phyloP scores from a whole-genome alignment of 2,329 filamentous ascomycete species.

The Paecilomyces fulvus region DNA sequence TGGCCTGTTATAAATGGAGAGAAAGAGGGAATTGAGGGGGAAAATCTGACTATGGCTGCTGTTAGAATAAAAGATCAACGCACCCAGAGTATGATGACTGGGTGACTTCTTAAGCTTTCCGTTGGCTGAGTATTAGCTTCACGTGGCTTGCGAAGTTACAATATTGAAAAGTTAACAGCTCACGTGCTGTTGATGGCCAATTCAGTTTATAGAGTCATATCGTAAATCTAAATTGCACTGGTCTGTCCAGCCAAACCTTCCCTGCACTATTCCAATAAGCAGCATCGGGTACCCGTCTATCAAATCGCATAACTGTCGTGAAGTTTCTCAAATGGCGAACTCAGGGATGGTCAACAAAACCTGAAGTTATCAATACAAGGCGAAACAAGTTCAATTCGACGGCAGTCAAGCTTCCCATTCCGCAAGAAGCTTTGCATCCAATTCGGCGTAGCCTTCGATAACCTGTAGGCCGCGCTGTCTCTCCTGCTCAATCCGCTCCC shows the following conservation, averaged over 20 bases:
- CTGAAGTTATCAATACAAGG: not conserved
- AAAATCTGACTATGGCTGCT: not conserved
- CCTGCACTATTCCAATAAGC: not conserved
- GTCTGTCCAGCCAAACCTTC: not conserved
- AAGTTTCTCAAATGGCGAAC: not conserved
- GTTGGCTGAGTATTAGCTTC: not conserved
- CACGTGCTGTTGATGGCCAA: not conserved
- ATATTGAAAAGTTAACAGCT: not conserved
- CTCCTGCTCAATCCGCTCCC: constrained; percentile 53
- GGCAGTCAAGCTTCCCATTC: constrained; percentile 28
- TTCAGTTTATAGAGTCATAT: not conserved
- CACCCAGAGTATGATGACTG: not conserved
- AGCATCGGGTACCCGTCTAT: not conserved
- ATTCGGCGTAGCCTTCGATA: constrained; percentile 45
- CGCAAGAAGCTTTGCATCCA: constrained; percentile 45
- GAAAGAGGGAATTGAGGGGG: too few species aligned
- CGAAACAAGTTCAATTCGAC: not conserved
- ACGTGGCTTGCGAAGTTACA: not conserved
- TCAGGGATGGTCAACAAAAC: not conserved
- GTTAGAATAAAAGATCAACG: not conserved
- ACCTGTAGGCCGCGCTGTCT: constrained; percentile 46
- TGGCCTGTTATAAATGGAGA: too few species aligned
- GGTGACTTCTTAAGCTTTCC: not conserved
- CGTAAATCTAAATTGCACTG: not conserved
- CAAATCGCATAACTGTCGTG: not conserved